Evolutionary conservation across 768 basidiomycete genomes (phyloP).

Genomic region (Tulasnella sp.): DNA sequence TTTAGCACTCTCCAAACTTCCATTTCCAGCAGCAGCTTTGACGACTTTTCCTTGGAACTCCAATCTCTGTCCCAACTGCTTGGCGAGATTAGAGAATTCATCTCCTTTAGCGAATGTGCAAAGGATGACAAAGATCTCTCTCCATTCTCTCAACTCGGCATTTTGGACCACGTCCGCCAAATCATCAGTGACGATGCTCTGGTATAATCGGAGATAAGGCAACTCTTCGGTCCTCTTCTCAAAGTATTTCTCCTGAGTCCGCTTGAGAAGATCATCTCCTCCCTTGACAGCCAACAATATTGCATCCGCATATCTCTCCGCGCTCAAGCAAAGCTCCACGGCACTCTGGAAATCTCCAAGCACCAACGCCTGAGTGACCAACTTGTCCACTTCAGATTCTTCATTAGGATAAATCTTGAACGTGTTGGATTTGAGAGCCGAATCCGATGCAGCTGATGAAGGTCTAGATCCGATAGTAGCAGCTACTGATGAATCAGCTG

Average conservation of each 20-base stretch:
- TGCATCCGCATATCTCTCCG: constrained; percentile 86
- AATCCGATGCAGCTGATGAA: constrained; percentile 60
- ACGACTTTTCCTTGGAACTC: constrained; percentile 68
- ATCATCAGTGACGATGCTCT: constrained; percentile 86
- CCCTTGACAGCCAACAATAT: constrained; percentile 87
- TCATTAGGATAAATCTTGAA: constrained; percentile 85
- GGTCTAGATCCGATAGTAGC: constrained; percentile 89
- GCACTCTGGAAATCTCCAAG: constrained; percentile 92
- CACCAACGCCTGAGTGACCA: constrained; percentile 87
- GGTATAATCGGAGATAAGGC: constrained; percentile 88
- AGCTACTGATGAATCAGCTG: constrained; percentile 79
- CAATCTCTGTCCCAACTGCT: constrained; percentile 81
- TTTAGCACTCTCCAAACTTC: constrained; percentile 31
- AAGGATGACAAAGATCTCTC: constrained; percentile 88
- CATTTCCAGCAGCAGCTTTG: constrained; percentile 37
- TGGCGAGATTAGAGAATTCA: constrained; percentile 77
- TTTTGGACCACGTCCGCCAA: constrained; percentile 91
- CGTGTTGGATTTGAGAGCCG: constrained; percentile 58
- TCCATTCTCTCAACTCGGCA: constrained; percentile 88
- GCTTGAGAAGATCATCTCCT: constrained; percentile 70
- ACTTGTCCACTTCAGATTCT: constrained; percentile 73
- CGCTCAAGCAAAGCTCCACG: constrained; percentile 78
- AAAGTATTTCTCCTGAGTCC: constrained; percentile 90
- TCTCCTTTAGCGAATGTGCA: constrained; percentile 83
- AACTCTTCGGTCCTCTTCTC: constrained; percentile 58